Evolutionary conservation across 164 flowering plant genomes (phyloP).

Genomic region (Vitis riparia): DNA sequence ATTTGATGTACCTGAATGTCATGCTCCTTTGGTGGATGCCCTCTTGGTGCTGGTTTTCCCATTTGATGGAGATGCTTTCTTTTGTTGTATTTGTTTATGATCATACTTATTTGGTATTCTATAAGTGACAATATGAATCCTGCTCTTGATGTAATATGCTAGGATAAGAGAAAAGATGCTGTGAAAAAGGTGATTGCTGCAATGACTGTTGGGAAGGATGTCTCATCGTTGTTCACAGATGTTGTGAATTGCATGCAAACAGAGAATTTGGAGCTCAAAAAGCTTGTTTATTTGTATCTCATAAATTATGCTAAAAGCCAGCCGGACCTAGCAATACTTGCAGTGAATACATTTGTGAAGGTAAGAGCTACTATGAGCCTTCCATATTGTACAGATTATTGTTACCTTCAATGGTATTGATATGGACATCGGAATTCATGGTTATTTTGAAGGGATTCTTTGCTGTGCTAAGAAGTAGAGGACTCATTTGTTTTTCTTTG

Average conservation of each 20-base stretch:
- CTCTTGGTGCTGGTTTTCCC: too few species aligned
- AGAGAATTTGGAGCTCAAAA: slow-evolving; percentile 96
- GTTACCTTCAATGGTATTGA: background rate
- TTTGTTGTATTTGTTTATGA: background rate
- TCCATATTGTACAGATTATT: background rate
- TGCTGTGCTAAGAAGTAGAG: too few species aligned
- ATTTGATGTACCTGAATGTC: too few species aligned
- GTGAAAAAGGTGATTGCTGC: slow-evolving; percentile 99
- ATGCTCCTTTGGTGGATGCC: too few species aligned
- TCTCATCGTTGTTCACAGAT: slow-evolving; percentile 94
- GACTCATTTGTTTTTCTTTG: too few species aligned
- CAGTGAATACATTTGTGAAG: slow-evolving; percentile 99
- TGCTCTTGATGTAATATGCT: slow-evolving; percentile 13
- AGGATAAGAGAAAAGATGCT: slow-evolving; percentile 99
- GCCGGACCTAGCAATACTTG: slow-evolving; percentile 98
- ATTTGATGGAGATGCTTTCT: too few species aligned
- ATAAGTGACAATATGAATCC: background rate
- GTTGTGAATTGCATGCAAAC: slow-evolving; percentile 99
- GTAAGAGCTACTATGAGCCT: slow-evolving; percentile 30
- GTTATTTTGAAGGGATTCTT: background rate
- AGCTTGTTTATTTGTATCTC: slow-evolving; percentile 95
- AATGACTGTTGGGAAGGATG: slow-evolving; percentile 99
- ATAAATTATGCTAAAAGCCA: slow-evolving; percentile 99
- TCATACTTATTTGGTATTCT: background rate
- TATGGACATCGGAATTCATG: background rate